Evolutionary conservation across 371 early-diverging fungal species (phyloP).

Genomic region (Zychaea mexicana): DNA sequence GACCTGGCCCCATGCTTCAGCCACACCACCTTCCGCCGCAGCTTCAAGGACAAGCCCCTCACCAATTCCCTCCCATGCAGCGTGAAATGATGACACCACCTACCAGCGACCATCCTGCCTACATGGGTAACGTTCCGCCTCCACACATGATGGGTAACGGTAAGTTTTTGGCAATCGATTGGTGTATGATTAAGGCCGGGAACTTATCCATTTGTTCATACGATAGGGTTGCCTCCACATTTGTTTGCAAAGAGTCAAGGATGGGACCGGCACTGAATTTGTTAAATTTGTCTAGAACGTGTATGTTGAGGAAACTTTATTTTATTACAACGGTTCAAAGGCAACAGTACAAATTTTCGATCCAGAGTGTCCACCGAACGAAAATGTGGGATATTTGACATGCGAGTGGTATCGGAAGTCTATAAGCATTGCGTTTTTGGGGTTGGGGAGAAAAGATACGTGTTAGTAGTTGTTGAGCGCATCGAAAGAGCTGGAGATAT

Average conservation of each 20-base stretch:
- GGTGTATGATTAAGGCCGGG: too few species aligned
- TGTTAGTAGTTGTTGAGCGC: neutral
- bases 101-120: conserved; percentile 19
- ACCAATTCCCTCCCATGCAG: conserved; percentile 31
- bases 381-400: conserved; percentile 81
- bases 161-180: too few species aligned
- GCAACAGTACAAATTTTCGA: conserved; percentile 86
- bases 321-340: conserved; percentile 48
- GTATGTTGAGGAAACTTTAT: neutral
- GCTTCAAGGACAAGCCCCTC: conserved; percentile 23
- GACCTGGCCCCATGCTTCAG: conserved; percentile 33
- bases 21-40: conserved; percentile 30
- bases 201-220: neutral
- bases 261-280: conserved; percentile 38
- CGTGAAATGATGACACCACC: conserved; percentile 35
- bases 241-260: conserved; percentile 39
- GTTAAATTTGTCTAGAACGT: neutral
- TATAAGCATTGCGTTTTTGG: conserved; percentile 13
- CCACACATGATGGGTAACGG: conserved; percentile 42
- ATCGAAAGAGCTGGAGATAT: neutral
- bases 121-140: conserved; percentile 20
- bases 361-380: conserved; percentile 87
- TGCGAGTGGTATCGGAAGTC: conserved; percentile 70
- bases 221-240: conserved; percentile 28
- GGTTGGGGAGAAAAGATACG: neutral